Percentiles rank a stretch among this genome's conserved stretches.
These are phyloP conservation scores for Penicillium hesseltinei DNA, from an alignment of 2,329 filamentous ascomycete species.

Conservation along the genomic window DNA sequence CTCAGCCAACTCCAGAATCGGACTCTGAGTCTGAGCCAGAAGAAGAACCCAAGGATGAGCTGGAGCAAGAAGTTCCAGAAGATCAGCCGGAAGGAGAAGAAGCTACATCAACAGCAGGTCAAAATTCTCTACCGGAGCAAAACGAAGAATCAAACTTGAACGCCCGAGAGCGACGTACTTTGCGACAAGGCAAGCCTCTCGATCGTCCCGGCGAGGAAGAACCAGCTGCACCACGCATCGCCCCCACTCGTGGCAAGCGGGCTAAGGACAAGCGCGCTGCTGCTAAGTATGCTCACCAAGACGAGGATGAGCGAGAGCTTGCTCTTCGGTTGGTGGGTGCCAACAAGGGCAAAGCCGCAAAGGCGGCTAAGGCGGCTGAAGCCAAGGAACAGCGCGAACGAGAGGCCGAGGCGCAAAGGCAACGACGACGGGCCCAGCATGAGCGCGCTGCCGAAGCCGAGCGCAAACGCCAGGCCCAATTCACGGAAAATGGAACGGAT, in stretches of 20 bases:
- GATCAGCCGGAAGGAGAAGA: slow-evolving; percentile 10
- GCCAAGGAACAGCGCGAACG: slow-evolving; percentile 69
- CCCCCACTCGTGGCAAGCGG: slow-evolving; percentile 66
- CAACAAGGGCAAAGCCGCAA: slow-evolving; percentile 52
- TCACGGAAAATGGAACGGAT: slow-evolving; percentile 67
- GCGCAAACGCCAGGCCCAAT: slow-evolving; percentile 66
- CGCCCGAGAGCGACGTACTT: slow-evolving; percentile 46
- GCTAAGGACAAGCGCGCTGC: slow-evolving; percentile 84
- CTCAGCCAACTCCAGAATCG: slow-evolving; percentile 1
- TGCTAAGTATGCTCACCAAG: slow-evolving; percentile 87
- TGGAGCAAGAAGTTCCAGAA: slow-evolving; percentile 2
- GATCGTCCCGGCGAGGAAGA: slow-evolving; percentile 21
- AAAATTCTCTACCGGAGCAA: slow-evolving; percentile 25
- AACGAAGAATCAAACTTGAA: slow-evolving; percentile 33
- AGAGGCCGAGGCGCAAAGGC: slow-evolving; percentile 67
- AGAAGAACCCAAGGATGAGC: slow-evolving; percentile 22
- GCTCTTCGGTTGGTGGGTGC: slow-evolving; percentile 87
- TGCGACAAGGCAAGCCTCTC: slow-evolving; percentile 32
- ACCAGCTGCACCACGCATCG: slow-evolving; percentile 19
- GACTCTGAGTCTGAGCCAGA: slow-evolving; percentile 18
- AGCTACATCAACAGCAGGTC: slow-evolving; percentile 19
- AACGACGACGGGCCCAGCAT: slow-evolving; percentile 77
- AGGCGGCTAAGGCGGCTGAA: slow-evolving; percentile 58
- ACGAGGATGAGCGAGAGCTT: slow-evolving; percentile 84
- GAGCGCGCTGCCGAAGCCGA: slow-evolving; percentile 66